Evolutionary conservation across 305 asterid species (phyloP).

Genomic region (Rubia peregrina): DNA sequence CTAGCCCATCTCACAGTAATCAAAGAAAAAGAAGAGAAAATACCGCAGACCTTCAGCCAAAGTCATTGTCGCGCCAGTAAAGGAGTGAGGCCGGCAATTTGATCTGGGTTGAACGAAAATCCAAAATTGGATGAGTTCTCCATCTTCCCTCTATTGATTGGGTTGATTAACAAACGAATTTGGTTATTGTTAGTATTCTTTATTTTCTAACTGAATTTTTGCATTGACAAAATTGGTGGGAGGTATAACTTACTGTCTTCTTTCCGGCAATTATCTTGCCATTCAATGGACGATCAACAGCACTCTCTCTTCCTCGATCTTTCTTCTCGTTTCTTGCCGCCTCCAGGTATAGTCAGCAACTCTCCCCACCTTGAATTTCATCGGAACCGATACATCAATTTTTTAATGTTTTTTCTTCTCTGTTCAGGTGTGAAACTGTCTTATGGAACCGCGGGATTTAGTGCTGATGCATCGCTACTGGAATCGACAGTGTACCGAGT

Average conservation of each 20-base stretch:
- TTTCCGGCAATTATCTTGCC: neutral
- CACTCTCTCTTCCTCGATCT: constrained; percentile 41
- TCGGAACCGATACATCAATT: neutral
- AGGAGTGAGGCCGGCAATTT: too few species aligned
- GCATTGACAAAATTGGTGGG: too few species aligned
- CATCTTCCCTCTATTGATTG: too few species aligned
- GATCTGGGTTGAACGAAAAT: too few species aligned
- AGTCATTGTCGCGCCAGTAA: too few species aligned
- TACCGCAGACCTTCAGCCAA: too few species aligned
- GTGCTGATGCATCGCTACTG: constrained; percentile 62
- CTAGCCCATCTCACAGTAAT: too few species aligned
- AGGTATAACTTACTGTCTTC: neutral
- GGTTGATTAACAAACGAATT: too few species aligned
- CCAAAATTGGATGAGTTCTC: too few species aligned
- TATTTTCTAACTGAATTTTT: too few species aligned
- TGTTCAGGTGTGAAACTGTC: constrained; percentile 52
- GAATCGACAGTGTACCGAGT: constrained; percentile 73
- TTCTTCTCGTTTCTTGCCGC: constrained; percentile 48
- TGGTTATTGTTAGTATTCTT: too few species aligned
- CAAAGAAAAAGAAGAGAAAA: too few species aligned
- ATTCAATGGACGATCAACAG: constrained; percentile 46
- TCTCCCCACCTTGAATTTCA: neutral
- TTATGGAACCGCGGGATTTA: constrained; percentile 86
- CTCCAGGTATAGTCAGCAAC: constrained; percentile 37
- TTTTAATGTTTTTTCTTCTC: neutral